phyloP scores from a whole-genome alignment of 2,329 filamentous ascomycete species.

The Phialophora chinensis region DNA sequence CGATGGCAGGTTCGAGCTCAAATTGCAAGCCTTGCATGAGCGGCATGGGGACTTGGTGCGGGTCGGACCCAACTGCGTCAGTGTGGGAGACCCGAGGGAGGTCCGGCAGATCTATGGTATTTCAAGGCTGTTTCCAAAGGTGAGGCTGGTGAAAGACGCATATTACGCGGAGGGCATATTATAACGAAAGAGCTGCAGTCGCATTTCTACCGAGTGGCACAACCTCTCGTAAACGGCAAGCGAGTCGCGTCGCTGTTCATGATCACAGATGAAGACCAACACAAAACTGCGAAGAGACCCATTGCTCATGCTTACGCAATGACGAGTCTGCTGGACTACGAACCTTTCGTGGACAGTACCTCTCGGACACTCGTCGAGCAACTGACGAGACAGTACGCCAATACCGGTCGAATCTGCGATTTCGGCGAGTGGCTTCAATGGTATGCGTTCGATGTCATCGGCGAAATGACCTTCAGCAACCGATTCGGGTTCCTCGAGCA shows the following conservation, averaged over 20 bases:
- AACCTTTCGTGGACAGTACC: slow-evolving; percentile 78
- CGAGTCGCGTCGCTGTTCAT: slow-evolving; percentile 76
- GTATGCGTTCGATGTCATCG: slow-evolving; percentile 44
- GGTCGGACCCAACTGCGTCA: slow-evolving; percentile 69
- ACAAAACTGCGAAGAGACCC: slow-evolving; percentile 73
- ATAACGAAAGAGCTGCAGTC: slow-evolving; percentile 11
- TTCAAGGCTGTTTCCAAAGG: slow-evolving; percentile 24
- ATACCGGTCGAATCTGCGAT: slow-evolving; percentile 34
- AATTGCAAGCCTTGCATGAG: slow-evolving; percentile 60
- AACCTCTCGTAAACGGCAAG: slow-evolving; percentile 59
- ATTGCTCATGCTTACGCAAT: slow-evolving; percentile 72
- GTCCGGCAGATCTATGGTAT: slow-evolving; percentile 75
- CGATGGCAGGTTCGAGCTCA: slow-evolving; percentile 33
- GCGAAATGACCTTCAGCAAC: slow-evolving; percentile 45
- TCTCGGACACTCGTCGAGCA: slow-evolving; percentile 71
- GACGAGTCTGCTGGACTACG: slow-evolving; percentile 45
- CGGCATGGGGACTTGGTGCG: slow-evolving; percentile 76
- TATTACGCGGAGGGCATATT: neutral
- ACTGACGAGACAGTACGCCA: slow-evolving; percentile 61
- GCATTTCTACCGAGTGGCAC: slow-evolving; percentile 21
- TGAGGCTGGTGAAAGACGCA: neutral
- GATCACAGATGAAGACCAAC: slow-evolving; percentile 73
- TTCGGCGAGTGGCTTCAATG: slow-evolving; percentile 50
- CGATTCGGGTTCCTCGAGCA: slow-evolving; percentile 46
- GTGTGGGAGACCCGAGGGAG: slow-evolving; percentile 64